Conservation (phyloP, 768 basidiomycete species). For the Leccinum variicolor region DNA sequence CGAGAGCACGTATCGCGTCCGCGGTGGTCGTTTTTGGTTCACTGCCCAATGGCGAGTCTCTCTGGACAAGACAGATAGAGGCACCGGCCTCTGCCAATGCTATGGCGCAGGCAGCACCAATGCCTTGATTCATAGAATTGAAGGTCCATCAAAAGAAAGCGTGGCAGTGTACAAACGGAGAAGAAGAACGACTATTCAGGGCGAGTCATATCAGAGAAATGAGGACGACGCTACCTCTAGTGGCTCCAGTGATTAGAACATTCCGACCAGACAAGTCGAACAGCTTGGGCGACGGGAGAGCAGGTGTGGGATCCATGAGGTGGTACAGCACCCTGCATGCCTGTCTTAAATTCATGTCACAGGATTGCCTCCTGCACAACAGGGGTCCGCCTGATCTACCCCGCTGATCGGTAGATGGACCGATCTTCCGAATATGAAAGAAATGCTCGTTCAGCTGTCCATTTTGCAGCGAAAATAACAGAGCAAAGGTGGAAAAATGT, state of each 20-base stretch:
- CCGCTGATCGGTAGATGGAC: constrained; percentile 31
- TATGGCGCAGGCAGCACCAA: constrained; percentile 52
- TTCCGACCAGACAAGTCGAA: constrained; percentile 67
- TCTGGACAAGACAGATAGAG: constrained; percentile 44
- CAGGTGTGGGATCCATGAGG: constrained; percentile 54
- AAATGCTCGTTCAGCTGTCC: constrained; percentile 1
- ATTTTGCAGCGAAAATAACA: background rate
- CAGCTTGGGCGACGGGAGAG: constrained; percentile 48
- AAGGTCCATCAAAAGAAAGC: constrained; percentile 9
- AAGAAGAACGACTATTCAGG: constrained; percentile 13
- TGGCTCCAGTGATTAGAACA: constrained; percentile 78
- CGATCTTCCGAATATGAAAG: constrained; percentile 21
- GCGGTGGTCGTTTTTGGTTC: constrained; percentile 35
- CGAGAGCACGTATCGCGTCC: constrained; percentile 35
- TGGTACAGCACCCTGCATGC: constrained; percentile 4
- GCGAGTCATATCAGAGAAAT: constrained; percentile 8
- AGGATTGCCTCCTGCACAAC: background rate
- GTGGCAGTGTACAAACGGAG: constrained; percentile 13
- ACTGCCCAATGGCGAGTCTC: constrained; percentile 37
- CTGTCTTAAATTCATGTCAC: constrained; percentile 20
- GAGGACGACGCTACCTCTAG: constrained; percentile 55
- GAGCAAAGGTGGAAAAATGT: constrained; percentile 9
- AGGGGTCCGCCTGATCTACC: constrained; percentile 20
- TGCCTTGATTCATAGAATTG: constrained; percentile 36
- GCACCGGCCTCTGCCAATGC: constrained; percentile 57